A percentile compares a stretch with the other conserved stretches of the same genome.
Evolutionary conservation across 768 basidiomycete species (phyloP).

Genomic region (Tulasnella sp.): DNA sequence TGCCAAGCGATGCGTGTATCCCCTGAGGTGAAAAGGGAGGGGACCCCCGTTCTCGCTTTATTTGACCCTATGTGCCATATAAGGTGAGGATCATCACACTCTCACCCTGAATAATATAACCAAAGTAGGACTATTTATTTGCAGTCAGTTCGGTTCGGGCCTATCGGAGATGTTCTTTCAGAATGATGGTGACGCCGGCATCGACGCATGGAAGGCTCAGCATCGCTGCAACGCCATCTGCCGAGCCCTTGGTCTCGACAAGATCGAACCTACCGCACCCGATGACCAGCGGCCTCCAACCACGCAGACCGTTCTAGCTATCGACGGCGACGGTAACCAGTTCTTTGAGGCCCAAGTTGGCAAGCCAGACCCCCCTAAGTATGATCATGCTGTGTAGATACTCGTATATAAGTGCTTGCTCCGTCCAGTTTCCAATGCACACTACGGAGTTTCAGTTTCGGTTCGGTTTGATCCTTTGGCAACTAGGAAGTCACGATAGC

Average conservation of each 20-base stretch:
- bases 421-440: too few species aligned
- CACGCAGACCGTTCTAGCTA: background rate
- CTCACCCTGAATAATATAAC: too few species aligned
- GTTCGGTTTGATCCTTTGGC: too few species aligned
- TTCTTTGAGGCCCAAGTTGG: background rate
- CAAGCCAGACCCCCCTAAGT: background rate
- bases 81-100: background rate
- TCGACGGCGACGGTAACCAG: background rate
- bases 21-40: background rate
- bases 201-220: background rate
- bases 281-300: background rate
- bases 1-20: background rate
- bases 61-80: constrained; percentile 13
- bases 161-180: background rate
- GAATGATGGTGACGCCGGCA: background rate
- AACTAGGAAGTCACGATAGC: too few species aligned
- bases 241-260: background rate
- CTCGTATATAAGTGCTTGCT: too few species aligned
- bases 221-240: background rate
- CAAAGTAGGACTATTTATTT: background rate
- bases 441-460: too few species aligned
- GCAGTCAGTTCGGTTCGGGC: background rate
- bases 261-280: background rate
- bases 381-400: too few species aligned
- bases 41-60: background rate